phyloP scores from a whole-genome alignment of 768 basidiomycete species.

The Erythrobasidium yunnanense region DNA sequence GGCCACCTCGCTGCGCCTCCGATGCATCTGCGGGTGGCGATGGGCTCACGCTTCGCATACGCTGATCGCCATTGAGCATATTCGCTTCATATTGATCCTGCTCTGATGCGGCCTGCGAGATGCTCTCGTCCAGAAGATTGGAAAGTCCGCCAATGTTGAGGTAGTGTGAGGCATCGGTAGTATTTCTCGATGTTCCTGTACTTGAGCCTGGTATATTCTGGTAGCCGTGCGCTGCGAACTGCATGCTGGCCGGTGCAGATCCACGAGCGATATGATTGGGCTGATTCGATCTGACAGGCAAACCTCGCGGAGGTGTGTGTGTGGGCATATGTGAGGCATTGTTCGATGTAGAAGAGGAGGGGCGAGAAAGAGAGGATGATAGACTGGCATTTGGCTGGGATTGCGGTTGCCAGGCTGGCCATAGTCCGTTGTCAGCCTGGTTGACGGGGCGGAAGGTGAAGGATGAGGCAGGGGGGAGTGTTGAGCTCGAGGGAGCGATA shows the following conservation, averaged over 20 bases:
- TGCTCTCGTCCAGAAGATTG: not conserved
- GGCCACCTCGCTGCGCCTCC: not conserved
- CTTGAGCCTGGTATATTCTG: not conserved
- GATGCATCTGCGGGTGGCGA: not conserved
- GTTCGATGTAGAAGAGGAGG: not conserved
- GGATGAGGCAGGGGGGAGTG: not conserved
- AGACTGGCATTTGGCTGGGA: not conserved
- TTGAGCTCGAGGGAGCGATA: not conserved
- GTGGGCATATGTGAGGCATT: not conserved
- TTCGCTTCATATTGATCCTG: not conserved
- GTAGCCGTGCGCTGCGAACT: not conserved
- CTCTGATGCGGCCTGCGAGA: not conserved
- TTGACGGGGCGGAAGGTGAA: not conserved
- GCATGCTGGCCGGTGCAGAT: not conserved
- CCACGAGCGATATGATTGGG: not conserved
- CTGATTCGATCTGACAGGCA: too few relatives aligned
- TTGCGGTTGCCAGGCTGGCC: not conserved
- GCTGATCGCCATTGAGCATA: not conserved
- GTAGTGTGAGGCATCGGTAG: not conserved
- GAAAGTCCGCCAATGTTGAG: not conserved
- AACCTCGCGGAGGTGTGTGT: not conserved
- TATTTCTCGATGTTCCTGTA: not conserved
- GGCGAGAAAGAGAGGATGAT: not conserved
- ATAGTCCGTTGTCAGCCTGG: not conserved
- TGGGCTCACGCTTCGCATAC: not conserved